Evolutionary conservation across 768 basidiomycete species (phyloP).

Genomic region (Thelephora aurantiotincta): DNA sequence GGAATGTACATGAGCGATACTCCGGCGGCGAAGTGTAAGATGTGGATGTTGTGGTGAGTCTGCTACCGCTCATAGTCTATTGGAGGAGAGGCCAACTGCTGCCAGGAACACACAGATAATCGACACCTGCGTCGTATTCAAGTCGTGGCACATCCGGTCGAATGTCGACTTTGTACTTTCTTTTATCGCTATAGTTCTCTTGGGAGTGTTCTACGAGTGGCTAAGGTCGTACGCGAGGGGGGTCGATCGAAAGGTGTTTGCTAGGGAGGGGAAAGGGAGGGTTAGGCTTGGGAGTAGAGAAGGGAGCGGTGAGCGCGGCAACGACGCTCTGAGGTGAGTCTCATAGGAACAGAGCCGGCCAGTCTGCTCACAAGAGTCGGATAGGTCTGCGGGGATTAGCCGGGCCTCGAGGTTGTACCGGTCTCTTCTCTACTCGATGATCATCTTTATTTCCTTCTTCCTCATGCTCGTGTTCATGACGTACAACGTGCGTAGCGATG

Average conservation of each 20-base stretch:
- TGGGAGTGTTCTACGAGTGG: conserved; percentile 74
- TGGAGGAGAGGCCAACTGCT: not conserved
- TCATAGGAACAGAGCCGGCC: not conserved
- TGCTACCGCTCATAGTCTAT: not conserved
- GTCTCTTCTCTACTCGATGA: conserved; percentile 58
- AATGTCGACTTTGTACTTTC: conserved; percentile 45
- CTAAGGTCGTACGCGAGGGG: conserved; percentile 47
- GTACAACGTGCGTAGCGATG: conserved; percentile 60
- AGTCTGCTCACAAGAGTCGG: not conserved
- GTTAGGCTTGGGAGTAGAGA: conserved; percentile 10
- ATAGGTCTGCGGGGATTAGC: conserved; percentile 23
- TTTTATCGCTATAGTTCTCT: conserved; percentile 43
- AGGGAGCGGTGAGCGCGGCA: conserved; percentile 17
- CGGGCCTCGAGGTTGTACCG: conserved; percentile 32
- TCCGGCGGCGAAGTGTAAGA: conserved; percentile 29
- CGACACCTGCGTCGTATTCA: conserved; percentile 74
- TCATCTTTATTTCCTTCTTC: conserved; percentile 74
- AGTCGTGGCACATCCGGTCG: conserved; percentile 59
- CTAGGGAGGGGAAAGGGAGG: conserved; percentile 33
- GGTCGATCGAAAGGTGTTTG: conserved; percentile 44
- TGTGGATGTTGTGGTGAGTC: conserved; percentile 71
- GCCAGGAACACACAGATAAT: conserved; percentile 62
- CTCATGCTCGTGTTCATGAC: conserved; percentile 97
- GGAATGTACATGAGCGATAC: not conserved
- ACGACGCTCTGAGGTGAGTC: conserved; percentile 32